phyloP scores from a whole-genome alignment of 768 basidiomycete species.

The Trametes gibbosa region DNA sequence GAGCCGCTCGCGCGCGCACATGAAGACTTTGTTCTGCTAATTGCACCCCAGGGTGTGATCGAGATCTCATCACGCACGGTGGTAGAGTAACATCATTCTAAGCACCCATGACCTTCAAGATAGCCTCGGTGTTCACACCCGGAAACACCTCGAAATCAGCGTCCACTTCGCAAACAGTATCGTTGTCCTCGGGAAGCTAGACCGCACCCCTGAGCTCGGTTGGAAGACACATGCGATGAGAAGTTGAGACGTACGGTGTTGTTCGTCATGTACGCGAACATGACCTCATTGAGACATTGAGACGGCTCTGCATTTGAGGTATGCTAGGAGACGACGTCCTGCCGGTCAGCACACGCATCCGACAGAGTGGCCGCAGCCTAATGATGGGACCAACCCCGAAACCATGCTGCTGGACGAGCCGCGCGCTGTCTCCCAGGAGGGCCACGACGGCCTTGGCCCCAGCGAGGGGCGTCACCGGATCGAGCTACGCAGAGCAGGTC shows the following conservation, averaged over 20 bases:
- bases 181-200: constrained; percentile 3
- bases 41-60: not conserved
- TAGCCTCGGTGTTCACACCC: not conserved
- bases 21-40: not conserved
- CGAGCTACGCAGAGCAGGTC: not conserved
- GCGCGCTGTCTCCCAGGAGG: constrained; percentile 12
- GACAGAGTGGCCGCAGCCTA: not conserved
- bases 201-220: not conserved
- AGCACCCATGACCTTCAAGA: not conserved
- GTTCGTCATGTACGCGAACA: constrained; percentile 2
- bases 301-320: constrained; percentile 5
- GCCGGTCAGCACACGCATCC: no score
- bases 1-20: no score
- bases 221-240: not conserved
- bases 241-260: not conserved
- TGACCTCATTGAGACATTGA: not conserved
- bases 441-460: constrained; percentile 9
- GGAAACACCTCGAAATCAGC: constrained; percentile 2
- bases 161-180: not conserved
- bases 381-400: constrained; percentile 5
- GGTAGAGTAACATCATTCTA: not conserved
- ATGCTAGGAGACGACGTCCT: not conserved
- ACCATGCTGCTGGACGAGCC: constrained; percentile 12
- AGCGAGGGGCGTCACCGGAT: constrained; percentile 20
- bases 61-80: not conserved